Evolutionary conservation across 2,329 filamentous ascomycete species (phyloP).

Genomic region (Trichoderma brevicompactum): DNA sequence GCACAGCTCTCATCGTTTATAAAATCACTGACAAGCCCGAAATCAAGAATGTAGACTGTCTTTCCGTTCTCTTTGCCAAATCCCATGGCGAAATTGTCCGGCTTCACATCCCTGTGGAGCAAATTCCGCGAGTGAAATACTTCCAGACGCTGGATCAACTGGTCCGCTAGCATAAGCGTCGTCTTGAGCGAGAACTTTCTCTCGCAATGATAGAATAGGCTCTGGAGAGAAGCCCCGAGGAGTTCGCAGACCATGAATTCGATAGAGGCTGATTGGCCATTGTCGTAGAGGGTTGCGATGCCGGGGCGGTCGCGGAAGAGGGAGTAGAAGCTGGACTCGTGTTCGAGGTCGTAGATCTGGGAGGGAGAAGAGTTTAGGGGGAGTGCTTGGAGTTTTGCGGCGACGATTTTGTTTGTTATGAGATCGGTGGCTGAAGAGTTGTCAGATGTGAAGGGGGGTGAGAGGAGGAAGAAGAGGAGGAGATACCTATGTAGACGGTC

Average conservation of each 20-base stretch:
- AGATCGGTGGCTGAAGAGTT: conserved; percentile 32
- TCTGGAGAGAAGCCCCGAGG: conserved; percentile 68
- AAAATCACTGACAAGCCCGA: conserved; percentile 31
- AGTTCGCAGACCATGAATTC: conserved; percentile 35
- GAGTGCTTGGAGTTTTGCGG: conserved; percentile 38
- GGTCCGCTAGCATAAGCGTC: conserved; percentile 34
- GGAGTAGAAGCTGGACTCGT: conserved; percentile 31
- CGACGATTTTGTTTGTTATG: conserved; percentile 40
- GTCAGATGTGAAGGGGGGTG: neutral
- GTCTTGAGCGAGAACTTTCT: conserved; percentile 35
- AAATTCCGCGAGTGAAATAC: conserved; percentile 31
- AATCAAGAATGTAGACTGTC: conserved; percentile 33
- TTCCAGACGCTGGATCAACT: conserved; percentile 32
- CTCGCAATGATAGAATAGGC: conserved; percentile 52
- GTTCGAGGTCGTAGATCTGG: conserved; percentile 23
- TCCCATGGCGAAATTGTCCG: conserved; percentile 35
- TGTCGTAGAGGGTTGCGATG: conserved; percentile 34
- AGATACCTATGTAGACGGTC: conserved; percentile 23
- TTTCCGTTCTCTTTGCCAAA: conserved; percentile 31
- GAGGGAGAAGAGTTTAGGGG: neutral
- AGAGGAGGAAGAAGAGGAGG: neutral
- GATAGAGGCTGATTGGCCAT: conserved; percentile 33
- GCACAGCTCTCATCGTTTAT: neutral
- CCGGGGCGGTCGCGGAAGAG: conserved; percentile 31
- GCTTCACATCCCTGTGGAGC: conserved; percentile 35